Evolutionary conservation across 1,284 basidiomycete genomes (phyloP).

Genomic region (Nidula niveotomentosa): DNA sequence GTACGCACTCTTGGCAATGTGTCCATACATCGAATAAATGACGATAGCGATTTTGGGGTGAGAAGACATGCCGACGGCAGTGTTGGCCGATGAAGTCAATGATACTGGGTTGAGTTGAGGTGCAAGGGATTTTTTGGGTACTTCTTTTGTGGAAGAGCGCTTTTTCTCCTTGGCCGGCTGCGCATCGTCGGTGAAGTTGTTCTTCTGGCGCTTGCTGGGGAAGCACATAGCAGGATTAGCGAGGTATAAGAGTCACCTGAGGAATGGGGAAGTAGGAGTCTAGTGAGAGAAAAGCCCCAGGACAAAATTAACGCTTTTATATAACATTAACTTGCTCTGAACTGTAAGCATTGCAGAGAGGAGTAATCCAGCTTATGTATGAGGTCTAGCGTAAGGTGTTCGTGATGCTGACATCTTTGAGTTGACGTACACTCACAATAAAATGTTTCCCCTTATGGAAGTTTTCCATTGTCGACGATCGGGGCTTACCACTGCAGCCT

Average conservation of each 20-base stretch:
- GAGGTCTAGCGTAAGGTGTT: too few species aligned
- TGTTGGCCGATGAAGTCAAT: constrained; percentile 6
- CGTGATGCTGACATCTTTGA: too few species aligned
- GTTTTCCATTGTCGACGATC: too few species aligned
- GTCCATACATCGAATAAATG: constrained; percentile 84
- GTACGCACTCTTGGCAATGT: constrained; percentile 66
- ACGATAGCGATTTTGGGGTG: constrained; percentile 72
- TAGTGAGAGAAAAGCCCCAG: too few species aligned
- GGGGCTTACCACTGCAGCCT: too few species aligned
- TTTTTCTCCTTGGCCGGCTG: constrained; percentile 3
- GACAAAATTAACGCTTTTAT: too few species aligned
- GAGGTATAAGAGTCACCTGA: background rate
- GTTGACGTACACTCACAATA: too few species aligned
- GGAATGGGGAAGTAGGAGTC: background rate
- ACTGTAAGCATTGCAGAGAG: too few species aligned
- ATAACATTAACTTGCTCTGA: too few species aligned
- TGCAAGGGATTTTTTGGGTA: background rate
- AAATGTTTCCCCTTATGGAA: too few species aligned
- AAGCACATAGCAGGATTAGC: constrained; percentile 14
- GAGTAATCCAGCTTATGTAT: too few species aligned
- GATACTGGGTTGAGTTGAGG: background rate
- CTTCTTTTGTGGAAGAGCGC: constrained; percentile 2
- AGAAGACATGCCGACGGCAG: constrained; percentile 7
- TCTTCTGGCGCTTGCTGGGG: constrained; percentile 23
- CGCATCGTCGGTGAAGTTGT: constrained; percentile 21